phyloP scores from a whole-genome alignment of 768 basidiomycete genomes.

The Podaxis mareebaensis region DNA sequence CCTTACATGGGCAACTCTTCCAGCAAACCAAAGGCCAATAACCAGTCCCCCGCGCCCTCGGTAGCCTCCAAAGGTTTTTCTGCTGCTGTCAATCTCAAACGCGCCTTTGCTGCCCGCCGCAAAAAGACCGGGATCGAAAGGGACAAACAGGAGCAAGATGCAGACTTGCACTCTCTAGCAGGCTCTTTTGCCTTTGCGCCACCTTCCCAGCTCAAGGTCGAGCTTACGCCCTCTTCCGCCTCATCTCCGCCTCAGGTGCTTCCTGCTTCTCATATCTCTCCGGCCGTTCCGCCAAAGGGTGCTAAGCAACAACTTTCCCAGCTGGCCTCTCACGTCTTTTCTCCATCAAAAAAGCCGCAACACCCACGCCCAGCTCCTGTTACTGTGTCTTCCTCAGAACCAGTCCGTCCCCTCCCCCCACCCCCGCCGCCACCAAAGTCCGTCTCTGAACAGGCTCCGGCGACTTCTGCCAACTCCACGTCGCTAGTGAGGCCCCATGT shows the following conservation, averaged over 20 bases:
- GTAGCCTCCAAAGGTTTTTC: constrained; percentile 33
- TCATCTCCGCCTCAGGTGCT: constrained; percentile 18
- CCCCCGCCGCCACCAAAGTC: constrained; percentile 28
- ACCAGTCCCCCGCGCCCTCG: background rate
- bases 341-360: constrained; percentile 36
- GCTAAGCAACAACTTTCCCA: constrained; percentile 36
- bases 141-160: constrained; percentile 8
- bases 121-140: constrained; percentile 55
- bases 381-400: constrained; percentile 25
- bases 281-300: constrained; percentile 18
- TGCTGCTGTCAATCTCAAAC: constrained; percentile 51
- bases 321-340: constrained; percentile 28
- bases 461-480: background rate
- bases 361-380: constrained; percentile 16
- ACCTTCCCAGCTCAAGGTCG: constrained; percentile 21
- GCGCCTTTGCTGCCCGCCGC: constrained; percentile 55
- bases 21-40: constrained; percentile 5
- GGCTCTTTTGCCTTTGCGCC: constrained; percentile 8
- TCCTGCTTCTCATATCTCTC: constrained; percentile 11
- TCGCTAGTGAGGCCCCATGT: constrained; percentile 23
- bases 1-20: constrained; percentile 25
- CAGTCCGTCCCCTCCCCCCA: constrained; percentile 33
- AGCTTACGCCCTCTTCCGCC: constrained; percentile 22
- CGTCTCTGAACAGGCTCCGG: constrained; percentile 23
- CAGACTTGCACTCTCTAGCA: background rate